Base-by-base conservation (phyloP, 2,329 filamentous ascomycete species). In the Teratosphaeriaceae sp. region DNA sequence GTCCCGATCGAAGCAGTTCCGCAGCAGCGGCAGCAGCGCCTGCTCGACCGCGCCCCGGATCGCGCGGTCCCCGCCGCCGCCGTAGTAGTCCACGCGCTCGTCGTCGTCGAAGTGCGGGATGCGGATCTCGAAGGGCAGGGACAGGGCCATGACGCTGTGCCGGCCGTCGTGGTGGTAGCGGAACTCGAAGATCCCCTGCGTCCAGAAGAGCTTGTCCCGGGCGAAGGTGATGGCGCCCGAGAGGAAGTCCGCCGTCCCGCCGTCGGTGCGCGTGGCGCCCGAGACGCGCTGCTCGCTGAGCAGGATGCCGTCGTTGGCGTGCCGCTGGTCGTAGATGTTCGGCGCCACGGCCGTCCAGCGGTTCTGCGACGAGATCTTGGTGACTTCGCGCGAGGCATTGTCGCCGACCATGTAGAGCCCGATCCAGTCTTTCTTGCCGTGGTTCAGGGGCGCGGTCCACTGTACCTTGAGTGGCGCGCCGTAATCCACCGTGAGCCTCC, bases 191-290 rank as follows among this genome's bases (percentile, higher is more conserved):
- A 94, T 85, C 42, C 92, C 92, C 48, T 90, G 85, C 0, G 85
- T 94, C 92, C 92, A 98, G 83, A 88, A 98, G 2, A 96, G 76
- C 67, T 94, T 95, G 68, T 97, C 89, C 37, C 92, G 89, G 8
- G 82, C 74, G 60, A 98, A 97, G 11, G 87, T 66, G 58, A 97
- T 82, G 62, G 95, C 88, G 33, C 92, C 92, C 11, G 78, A 75
- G 3, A 87, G 76, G 51, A 82, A 74, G 44, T 85, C 74, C 15
- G 65, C 68, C 3, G 75, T 74, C 2, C 73, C 70, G 1, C 71
- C 70, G 56, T 71, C 68, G 51, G 67, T 51, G 22, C 66, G 65
- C 31, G 65, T 54, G 0, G 62, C 57, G 13, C 66, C 70, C 0
- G 71, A 61, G 1, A 81, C 64, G 1, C 76, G 69, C 26, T 80